A percentile compares a stretch with the other conserved stretches of the same genome.
Conservation (phyloP, 1,139 yeast species). For the Wickerhamomyces sp. region DNA sequence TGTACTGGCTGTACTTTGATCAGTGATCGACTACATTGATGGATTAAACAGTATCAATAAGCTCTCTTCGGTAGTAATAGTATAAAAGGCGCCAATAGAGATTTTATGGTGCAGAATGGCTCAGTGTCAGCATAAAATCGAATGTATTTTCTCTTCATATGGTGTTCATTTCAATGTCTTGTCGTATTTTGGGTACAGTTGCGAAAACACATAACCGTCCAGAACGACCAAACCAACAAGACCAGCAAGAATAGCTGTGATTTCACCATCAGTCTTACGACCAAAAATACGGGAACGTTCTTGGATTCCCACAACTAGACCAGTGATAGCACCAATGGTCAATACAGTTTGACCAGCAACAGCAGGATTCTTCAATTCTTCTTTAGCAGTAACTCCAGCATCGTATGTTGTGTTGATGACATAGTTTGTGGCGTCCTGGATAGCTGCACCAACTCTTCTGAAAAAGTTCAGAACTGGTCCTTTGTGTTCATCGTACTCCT, state of each 20-base stretch:
- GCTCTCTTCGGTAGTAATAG: no score
- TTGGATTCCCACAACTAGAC: conserved; percentile 45
- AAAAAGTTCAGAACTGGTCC: conserved; percentile 22
- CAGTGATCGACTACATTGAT: no score
- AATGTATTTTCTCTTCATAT: no score
- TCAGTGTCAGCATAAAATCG: no score
- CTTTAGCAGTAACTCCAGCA: conserved; percentile 16
- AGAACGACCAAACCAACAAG: conserved; percentile 49
- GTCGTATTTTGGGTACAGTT: conserved; percentile 42
- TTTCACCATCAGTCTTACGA: conserved; percentile 42
- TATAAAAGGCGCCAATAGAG: no score
- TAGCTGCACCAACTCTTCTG: conserved; percentile 15
- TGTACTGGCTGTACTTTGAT: no score
- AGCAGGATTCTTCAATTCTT: conserved; percentile 58
- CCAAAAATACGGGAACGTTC: conserved; percentile 40
- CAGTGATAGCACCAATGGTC: conserved; percentile 44
- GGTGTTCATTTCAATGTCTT: no score
- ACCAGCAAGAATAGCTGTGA: conserved; percentile 49
- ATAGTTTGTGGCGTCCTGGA: conserved; percentile 16
- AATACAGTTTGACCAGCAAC: conserved; percentile 50
- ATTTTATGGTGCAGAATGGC: no score
- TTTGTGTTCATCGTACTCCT: conserved; percentile 22
- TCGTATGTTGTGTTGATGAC: conserved; percentile 17
- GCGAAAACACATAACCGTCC: conserved; percentile 46
- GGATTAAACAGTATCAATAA: no score